These are phyloP conservation scores for Apostasia ramifera DNA, from an alignment of 106 monocot genomes.

Conservation along the genomic window DNA sequence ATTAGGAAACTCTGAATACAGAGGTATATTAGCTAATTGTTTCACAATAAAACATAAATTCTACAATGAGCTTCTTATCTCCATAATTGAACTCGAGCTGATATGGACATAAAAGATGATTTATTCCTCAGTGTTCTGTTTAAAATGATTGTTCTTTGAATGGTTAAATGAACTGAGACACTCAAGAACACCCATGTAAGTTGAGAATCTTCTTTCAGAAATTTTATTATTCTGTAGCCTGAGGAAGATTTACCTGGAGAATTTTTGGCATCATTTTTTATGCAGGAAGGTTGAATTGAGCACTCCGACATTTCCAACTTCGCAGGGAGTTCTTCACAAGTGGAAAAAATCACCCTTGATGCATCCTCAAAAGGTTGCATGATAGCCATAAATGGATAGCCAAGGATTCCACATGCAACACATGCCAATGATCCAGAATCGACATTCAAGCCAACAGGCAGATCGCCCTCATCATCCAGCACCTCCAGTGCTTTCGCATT, in stretches of 20 bases:
- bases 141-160: too few species aligned
- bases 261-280: constrained; percentile 5
- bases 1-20: too few species aligned
- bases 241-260: constrained; percentile 24
- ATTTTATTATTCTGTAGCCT: too few species aligned
- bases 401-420: constrained; percentile 96
- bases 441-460: constrained; percentile 72
- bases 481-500: constrained; percentile 17
- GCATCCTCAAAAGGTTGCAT: constrained; percentile 58
- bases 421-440: constrained; percentile 87
- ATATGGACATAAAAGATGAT: too few species aligned
- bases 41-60: too few species aligned
- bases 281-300: constrained; percentile 10
- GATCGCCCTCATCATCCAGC: constrained; percentile 46
- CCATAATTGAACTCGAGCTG: too few species aligned
- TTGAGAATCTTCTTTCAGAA: too few species aligned
- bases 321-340: constrained; percentile 11
- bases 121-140: too few species aligned
- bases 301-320: constrained; percentile 9
- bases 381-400: constrained; percentile 95
- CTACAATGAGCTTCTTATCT: too few species aligned
- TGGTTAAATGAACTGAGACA: too few species aligned
- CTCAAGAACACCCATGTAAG: background rate
- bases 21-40: too few species aligned
- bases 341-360: constrained; percentile 25